These are phyloP conservation scores for Cryptococcus amylolentus DNA, from an alignment of 1,284 basidiomycete genomes.

Conservation along the genomic window DNA sequence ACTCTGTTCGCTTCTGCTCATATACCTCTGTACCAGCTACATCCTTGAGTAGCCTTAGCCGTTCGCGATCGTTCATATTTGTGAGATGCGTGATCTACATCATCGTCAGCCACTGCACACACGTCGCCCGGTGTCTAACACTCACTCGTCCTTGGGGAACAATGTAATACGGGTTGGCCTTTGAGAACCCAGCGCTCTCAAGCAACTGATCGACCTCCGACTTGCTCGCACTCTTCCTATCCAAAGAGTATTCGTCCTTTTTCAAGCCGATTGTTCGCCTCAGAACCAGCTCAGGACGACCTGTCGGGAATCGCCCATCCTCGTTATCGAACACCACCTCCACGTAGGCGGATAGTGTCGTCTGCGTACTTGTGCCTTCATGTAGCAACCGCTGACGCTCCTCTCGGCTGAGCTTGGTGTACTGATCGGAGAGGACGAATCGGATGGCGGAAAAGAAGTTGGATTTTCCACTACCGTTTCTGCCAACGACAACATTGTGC, in stretches of 20 bases:
- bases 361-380: constrained; percentile 82
- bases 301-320: constrained; percentile 86
- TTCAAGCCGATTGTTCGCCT: constrained; percentile 93
- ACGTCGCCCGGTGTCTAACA: constrained; percentile 17
- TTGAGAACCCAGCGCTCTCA: constrained; percentile 93
- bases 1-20: constrained; percentile 88
- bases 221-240: constrained; percentile 86
- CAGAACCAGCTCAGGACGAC: constrained; percentile 76
- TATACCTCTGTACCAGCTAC: constrained; percentile 98
- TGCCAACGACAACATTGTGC: constrained; percentile 90
- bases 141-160: constrained; percentile 92
- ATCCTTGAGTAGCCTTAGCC: constrained; percentile 90
- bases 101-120: not conserved
- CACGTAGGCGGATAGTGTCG: constrained; percentile 91
- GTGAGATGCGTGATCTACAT: constrained; percentile 87
- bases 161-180: constrained; percentile 98
- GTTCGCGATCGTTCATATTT: constrained; percentile 94
- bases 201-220: constrained; percentile 96
- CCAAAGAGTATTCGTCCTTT: constrained; percentile 97
- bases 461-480: constrained; percentile 94
- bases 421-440: constrained; percentile 95
- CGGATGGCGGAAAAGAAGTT: constrained; percentile 97
- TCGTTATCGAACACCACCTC: constrained; percentile 71
- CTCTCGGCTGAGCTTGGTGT: constrained; percentile 90
- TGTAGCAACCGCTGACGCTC: constrained; percentile 89